A percentile compares a stretch with the other conserved stretches of the same genome.
phyloP scores from a whole-genome alignment of 352 stramenopile genomes.

The Pythium insidiosum region DNA sequence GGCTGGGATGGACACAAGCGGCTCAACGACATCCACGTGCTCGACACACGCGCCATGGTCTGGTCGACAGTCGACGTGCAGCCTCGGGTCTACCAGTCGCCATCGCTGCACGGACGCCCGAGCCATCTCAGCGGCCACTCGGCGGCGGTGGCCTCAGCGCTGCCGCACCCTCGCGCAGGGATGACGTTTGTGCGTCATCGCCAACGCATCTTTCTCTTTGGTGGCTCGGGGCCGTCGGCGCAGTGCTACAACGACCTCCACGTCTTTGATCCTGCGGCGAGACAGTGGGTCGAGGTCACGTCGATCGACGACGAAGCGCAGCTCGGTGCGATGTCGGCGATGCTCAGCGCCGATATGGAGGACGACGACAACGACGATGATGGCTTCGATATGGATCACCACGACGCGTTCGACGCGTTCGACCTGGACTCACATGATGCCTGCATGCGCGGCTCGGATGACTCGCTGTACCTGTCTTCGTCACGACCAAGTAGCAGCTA shows the following conservation, averaged over 20 bases:
- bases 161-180: slow-evolving; percentile 87
- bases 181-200: slow-evolving; percentile 94
- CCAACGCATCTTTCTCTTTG: slow-evolving; percentile 92
- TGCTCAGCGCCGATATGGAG: slow-evolving; percentile 25
- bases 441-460: background rate
- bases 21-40: slow-evolving; percentile 94
- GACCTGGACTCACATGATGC: background rate
- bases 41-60: slow-evolving; percentile 86
- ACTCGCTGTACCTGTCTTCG: background rate
- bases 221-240: slow-evolving; percentile 86
- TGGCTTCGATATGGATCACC: background rate
- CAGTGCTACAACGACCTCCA: slow-evolving; percentile 96
- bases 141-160: slow-evolving; percentile 17
- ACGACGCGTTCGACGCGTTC: background rate
- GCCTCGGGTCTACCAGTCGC: too few relatives aligned
- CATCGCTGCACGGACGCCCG: background rate
- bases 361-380: slow-evolving; percentile 29
- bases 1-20: slow-evolving; percentile 90
- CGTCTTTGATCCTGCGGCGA: slow-evolving; percentile 76
- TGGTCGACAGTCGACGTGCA: slow-evolving; percentile 74
- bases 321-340: slow-evolving; percentile 56
- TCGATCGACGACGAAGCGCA: slow-evolving; percentile 40
- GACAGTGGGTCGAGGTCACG: slow-evolving; percentile 33
- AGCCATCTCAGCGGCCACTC: background rate
- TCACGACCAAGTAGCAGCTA: too few relatives aligned